A percentile compares a stretch with the other conserved stretches of the same genome.
Evolutionary conservation across 306 rosid genomes (phyloP).

Genomic region (Citrullus colocynthis): DNA sequence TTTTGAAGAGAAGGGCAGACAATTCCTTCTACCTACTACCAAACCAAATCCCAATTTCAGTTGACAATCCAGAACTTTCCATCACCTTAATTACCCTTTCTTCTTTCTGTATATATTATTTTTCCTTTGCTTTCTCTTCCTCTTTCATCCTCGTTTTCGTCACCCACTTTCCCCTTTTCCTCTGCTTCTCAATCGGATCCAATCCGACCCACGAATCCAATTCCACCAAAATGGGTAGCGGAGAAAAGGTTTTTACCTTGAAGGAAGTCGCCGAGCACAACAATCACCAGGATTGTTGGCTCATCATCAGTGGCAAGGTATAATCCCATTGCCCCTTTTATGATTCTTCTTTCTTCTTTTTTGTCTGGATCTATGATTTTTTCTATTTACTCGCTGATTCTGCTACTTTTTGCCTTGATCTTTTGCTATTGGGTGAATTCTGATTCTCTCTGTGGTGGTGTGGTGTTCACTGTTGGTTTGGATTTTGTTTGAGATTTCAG

Average conservation of each 20-base stretch:
- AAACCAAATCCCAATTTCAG: neutral
- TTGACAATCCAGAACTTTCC: neutral
- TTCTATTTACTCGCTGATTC: neutral
- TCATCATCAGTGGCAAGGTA: slow-evolving; percentile 39
- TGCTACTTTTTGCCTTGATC: neutral
- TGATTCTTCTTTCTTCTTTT: no score
- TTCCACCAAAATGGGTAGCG: slow-evolving; percentile 22
- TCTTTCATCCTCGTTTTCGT: neutral
- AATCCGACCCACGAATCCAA: neutral
- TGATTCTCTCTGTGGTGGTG: neutral
- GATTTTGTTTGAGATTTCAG: slow-evolving; percentile 1
- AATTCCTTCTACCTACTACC: neutral
- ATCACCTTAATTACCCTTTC: neutral
- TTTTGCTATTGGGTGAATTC: neutral
- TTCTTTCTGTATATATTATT: neutral
- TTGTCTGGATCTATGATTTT: neutral
- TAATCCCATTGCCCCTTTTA: neutral
- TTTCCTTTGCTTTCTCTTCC: neutral
- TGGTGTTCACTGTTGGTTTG: neutral
- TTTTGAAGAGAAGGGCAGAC: neutral
- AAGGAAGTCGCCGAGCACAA: slow-evolving; percentile 32
- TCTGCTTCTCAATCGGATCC: neutral
- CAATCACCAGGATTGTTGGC: slow-evolving; percentile 36
- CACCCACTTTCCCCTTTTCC: neutral
- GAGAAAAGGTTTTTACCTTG: slow-evolving; percentile 31